Conservation (phyloP, 2,329 filamentous ascomycete species). For the Alternaria brassicicola region DNA sequence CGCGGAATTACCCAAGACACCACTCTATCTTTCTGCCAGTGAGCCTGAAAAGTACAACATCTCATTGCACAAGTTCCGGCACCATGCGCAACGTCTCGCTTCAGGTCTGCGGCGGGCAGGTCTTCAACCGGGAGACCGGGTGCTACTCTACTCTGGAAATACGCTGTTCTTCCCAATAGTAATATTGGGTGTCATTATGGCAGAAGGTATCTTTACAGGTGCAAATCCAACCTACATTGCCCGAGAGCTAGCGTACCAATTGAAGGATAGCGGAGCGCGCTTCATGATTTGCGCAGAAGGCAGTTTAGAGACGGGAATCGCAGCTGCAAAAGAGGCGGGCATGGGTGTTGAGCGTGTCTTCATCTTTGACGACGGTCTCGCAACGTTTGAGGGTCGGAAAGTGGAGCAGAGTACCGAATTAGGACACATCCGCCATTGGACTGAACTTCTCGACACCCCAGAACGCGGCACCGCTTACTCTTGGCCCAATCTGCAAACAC, state of each 20-base stretch:
- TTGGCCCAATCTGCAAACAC: constrained; percentile 65
- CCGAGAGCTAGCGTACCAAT: constrained; percentile 75
- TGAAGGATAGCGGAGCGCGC: constrained; percentile 71
- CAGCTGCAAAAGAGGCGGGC: constrained; percentile 66
- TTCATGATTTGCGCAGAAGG: constrained; percentile 69
- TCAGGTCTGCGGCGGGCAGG: constrained; percentile 69
- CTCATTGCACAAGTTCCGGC: constrained; percentile 67
- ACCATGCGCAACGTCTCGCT: constrained; percentile 75
- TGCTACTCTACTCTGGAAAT: constrained; percentile 76
- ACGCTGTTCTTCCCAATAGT: constrained; percentile 73
- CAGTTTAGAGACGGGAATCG: constrained; percentile 67
- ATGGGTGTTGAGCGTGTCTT: constrained; percentile 65
- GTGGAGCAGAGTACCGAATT: constrained; percentile 45
- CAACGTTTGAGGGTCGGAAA: constrained; percentile 53
- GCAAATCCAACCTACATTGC: constrained; percentile 72
- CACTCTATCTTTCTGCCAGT: constrained; percentile 67
- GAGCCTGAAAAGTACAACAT: constrained; percentile 71
- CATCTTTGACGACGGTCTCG: constrained; percentile 64
- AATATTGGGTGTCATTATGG: constrained; percentile 76
- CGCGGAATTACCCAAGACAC: constrained; percentile 52
- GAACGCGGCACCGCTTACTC: constrained; percentile 62
- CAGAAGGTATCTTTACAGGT: constrained; percentile 78
- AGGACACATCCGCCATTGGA: constrained; percentile 65
- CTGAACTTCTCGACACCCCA: constrained; percentile 58
- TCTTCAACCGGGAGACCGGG: constrained; percentile 68